phyloP scores from a whole-genome alignment of 108 stramenopile species.

The Nitzschia sp. region DNA sequence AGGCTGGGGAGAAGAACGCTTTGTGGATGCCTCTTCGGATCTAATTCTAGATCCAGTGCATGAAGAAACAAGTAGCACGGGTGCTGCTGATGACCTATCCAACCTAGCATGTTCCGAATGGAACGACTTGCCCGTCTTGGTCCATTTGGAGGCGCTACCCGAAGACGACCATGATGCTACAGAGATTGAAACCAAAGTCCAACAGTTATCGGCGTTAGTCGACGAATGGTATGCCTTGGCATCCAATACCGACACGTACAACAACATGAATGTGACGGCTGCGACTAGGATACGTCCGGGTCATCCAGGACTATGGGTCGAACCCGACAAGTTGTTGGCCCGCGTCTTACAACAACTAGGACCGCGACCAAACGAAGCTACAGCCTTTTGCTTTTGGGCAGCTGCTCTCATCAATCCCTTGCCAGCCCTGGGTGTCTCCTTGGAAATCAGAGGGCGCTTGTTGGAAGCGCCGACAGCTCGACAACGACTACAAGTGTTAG shows the following conservation, averaged over 20 bases:
- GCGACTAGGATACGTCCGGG: constrained; percentile 40
- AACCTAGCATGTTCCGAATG: background rate
- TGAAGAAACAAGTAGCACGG: background rate
- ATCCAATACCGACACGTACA: constrained; percentile 53
- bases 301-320: constrained; percentile 48
- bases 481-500: constrained; percentile 47
- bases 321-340: constrained; percentile 39
- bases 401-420: constrained; percentile 72
- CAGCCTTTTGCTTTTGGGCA: constrained; percentile 54
- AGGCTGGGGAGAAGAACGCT: constrained; percentile 67
- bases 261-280: constrained; percentile 57
- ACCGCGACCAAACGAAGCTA: constrained; percentile 34
- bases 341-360: constrained; percentile 48
- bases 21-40: constrained; percentile 34
- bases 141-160: constrained; percentile 23
- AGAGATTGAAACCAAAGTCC: constrained; percentile 19
- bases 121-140: background rate
- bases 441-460: constrained; percentile 61
- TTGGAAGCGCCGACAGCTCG: constrained; percentile 46
- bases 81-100: background rate
- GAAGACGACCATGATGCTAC: background rate
- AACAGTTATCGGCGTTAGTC: constrained; percentile 40
- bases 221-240: constrained; percentile 55
- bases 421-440: constrained; percentile 57
- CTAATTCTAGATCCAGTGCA: background rate